Evolutionary conservation across 257 asterid genomes (phyloP).

Genomic region (Apocynum venetum): DNA sequence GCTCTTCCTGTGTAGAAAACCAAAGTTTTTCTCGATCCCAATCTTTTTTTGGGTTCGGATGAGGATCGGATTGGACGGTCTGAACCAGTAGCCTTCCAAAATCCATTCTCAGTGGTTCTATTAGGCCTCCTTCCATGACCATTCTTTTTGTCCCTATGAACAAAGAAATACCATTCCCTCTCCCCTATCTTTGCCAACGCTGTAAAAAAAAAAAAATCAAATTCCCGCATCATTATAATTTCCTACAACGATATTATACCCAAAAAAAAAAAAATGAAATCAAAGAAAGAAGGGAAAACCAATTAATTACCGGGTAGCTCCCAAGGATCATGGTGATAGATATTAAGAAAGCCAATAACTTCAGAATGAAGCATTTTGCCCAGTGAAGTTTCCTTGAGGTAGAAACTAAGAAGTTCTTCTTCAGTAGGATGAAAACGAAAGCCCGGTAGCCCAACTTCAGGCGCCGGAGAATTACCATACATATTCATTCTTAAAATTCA

Average conservation of each 20-base stretch:
- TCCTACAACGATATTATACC: too few relatives aligned
- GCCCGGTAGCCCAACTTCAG: slow-evolving; percentile 49
- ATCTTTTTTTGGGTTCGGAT: slow-evolving; percentile 37
- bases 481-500: background rate
- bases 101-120: slow-evolving; percentile 60
- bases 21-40: slow-evolving; percentile 66
- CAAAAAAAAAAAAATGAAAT: background rate
- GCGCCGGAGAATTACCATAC: slow-evolving; percentile 1
- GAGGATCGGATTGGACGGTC: slow-evolving; percentile 49
- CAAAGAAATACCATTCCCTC: slow-evolving; percentile 80
- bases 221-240: background rate
- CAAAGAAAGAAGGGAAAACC: background rate
- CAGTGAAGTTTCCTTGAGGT: slow-evolving; percentile 41
- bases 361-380: slow-evolving; percentile 44
- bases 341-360: slow-evolving; percentile 60
- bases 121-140: slow-evolving; percentile 74
- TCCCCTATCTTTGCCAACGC: slow-evolving; percentile 72
- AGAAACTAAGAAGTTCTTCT: slow-evolving; percentile 65
- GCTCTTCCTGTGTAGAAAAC: slow-evolving; percentile 82
- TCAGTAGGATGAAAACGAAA: slow-evolving; percentile 81
- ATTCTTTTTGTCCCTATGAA: slow-evolving; percentile 56
- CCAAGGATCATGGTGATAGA: slow-evolving; percentile 59
- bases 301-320: slow-evolving; percentile 58
- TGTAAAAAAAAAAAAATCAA: slow-evolving; percentile 1
- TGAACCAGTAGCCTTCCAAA: slow-evolving; percentile 90